phyloP scores from a whole-genome alignment of 2,329 filamentous ascomycete genomes.

The Fusarium sp. region DNA sequence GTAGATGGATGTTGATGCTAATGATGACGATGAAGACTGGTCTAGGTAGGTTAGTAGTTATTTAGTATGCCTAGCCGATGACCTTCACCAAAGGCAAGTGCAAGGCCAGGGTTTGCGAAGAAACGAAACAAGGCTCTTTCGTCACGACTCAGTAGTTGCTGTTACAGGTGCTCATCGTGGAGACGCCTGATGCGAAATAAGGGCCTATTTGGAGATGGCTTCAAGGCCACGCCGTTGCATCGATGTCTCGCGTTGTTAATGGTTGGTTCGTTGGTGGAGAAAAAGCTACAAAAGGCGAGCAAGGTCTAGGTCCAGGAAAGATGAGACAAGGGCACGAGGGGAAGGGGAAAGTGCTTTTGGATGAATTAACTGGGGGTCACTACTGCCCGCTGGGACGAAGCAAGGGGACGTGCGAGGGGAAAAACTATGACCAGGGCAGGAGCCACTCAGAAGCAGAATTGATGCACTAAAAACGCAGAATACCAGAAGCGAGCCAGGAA shows the following conservation, averaged over 20 bases:
- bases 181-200: conserved; percentile 30
- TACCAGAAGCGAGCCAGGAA: conserved; percentile 42
- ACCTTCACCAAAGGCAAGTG: background rate
- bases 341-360: conserved; percentile 21
- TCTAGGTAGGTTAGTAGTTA: background rate
- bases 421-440: conserved; percentile 17
- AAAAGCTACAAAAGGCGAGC: conserved; percentile 26
- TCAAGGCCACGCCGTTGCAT: conserved; percentile 44
- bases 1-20: conserved; percentile 9
- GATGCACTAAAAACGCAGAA: conserved; percentile 38
- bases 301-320: conserved; percentile 30
- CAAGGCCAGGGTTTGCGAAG: conserved; percentile 5
- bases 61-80: background rate
- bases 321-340: conserved; percentile 45
- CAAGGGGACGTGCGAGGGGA: conserved; percentile 37
- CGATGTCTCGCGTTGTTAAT: conserved; percentile 45
- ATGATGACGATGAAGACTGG: background rate
- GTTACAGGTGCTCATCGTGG: conserved; percentile 22
- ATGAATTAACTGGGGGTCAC: conserved; percentile 15
- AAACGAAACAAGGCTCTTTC: conserved; percentile 28
- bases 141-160: conserved; percentile 36
- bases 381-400: conserved; percentile 22
- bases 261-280: conserved; percentile 46
- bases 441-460: conserved; percentile 29
- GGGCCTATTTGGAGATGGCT: conserved; percentile 46